A percentile compares a stretch with the other conserved stretches of the same genome.
Evolutionary conservation across 441 rosid species (phyloP).

Genomic region (Eutrema salsugineum): DNA sequence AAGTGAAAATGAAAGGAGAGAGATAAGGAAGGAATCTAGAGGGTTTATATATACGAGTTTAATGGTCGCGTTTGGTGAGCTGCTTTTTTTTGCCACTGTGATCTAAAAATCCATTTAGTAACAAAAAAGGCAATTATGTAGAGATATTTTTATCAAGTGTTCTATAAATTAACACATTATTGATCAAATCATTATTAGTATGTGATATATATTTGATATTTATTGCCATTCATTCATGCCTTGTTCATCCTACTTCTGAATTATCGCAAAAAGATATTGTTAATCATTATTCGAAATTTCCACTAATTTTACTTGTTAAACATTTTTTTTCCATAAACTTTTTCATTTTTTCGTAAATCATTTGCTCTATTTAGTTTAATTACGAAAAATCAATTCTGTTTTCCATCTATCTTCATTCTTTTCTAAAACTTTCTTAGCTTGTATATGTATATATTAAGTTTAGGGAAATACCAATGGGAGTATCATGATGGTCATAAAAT

Average conservation of each 20-base stretch:
- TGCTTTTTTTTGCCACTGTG: neutral
- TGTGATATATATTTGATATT: neutral
- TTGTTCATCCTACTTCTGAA: neutral
- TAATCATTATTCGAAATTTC: neutral
- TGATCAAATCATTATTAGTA: slow-evolving; percentile 4
- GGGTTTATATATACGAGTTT: neutral
- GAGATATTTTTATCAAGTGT: neutral
- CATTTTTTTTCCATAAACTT: neutral
- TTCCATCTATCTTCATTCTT: neutral
- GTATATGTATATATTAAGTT: neutral
- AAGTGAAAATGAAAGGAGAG: slow-evolving; percentile 16
- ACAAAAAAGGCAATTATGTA: neutral
- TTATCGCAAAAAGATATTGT: neutral
- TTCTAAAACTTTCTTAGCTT: neutral
- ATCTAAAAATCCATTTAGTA: neutral
- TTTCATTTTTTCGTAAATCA: neutral
- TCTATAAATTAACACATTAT: neutral
- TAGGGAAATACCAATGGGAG: too few relatives aligned
- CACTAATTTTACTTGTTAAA: neutral
- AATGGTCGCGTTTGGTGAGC: slow-evolving; percentile 14
- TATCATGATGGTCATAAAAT: too few relatives aligned
- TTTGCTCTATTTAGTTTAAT: neutral
- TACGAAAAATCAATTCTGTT: neutral
- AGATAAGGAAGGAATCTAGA: slow-evolving; percentile 27
- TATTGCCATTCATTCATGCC: neutral